These are phyloP conservation scores for Scutellaria minor DNA, from an alignment of 257 asterid species.

Conservation along the genomic window DNA sequence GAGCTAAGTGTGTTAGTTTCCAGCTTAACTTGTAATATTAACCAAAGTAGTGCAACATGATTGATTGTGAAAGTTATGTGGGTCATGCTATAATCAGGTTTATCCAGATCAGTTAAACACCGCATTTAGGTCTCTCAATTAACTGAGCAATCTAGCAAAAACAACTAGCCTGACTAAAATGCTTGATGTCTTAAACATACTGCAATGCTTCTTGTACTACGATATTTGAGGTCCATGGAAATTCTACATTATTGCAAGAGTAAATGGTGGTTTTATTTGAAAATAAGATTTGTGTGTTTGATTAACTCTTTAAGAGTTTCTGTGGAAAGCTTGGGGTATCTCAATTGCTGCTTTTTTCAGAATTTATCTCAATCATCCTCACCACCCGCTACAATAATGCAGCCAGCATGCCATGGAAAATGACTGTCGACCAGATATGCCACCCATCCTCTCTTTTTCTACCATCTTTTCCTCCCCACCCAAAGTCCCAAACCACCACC, in stretches of 20 bases:
- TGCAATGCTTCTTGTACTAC: background rate
- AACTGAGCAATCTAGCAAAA: too few species aligned
- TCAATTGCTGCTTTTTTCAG: background rate
- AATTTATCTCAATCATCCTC: background rate
- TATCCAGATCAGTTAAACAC: too few species aligned
- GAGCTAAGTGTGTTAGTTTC: too few species aligned
- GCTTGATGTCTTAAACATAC: background rate
- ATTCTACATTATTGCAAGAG: background rate
- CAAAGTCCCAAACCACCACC: background rate
- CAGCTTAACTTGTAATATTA: too few species aligned
- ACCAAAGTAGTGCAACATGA: too few species aligned
- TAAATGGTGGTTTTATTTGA: background rate
- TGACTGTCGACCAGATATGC: background rate
- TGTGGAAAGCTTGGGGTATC: background rate
- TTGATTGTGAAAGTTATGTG: too few species aligned
- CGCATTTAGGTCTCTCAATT: too few species aligned
- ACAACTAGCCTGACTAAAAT: too few species aligned
- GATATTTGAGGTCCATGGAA: background rate
- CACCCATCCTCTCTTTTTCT: background rate
- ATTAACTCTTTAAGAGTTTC: background rate
- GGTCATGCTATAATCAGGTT: too few species aligned
- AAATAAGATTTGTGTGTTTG: background rate
- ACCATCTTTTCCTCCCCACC: background rate
- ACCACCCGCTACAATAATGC: too few species aligned
- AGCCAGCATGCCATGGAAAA: background rate